Conservation (phyloP, 2,329 filamentous ascomycete species). For the Knoxdaviesia proteae region DNA sequence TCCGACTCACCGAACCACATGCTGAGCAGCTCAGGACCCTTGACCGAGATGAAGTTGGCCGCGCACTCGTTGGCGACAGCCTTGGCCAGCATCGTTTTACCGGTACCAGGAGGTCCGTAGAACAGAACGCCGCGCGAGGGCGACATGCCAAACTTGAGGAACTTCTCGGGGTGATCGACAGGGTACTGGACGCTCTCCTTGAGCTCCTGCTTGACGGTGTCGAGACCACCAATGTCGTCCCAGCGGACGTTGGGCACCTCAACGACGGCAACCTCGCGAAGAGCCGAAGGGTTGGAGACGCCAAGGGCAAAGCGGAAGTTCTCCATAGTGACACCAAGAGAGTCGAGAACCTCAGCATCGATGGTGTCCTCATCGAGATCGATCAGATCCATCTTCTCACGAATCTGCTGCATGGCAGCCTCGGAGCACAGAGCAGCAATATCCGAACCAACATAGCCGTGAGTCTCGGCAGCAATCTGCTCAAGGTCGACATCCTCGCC, state of each 20-base stretch:
- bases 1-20: slow-evolving; percentile 99
- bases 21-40: slow-evolving; percentile 91
- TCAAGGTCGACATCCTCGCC: slow-evolving; percentile 91
- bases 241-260: slow-evolving; percentile 98
- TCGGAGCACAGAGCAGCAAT: slow-evolving; percentile 95
- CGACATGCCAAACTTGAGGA: slow-evolving; percentile 98
- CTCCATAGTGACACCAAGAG: slow-evolving; percentile 96
- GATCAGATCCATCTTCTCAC: slow-evolving; percentile 99
- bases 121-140: slow-evolving; percentile 96
- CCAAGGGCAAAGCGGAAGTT: slow-evolving; percentile 98
- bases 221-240: slow-evolving; percentile 98
- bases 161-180: slow-evolving; percentile 97
- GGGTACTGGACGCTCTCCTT: slow-evolving; percentile 98
- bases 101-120: slow-evolving; percentile 96
- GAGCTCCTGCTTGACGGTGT: slow-evolving; percentile 97
- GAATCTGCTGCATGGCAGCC: slow-evolving; percentile 99
- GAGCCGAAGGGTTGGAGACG: slow-evolving; percentile 93
- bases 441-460: slow-evolving; percentile 98
- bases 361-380: slow-evolving; percentile 98
- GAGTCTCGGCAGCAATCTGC: slow-evolving; percentile 89
- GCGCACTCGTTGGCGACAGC: slow-evolving; percentile 98
- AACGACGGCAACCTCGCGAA: slow-evolving; percentile 95
- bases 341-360: slow-evolving; percentile 94
- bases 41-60: slow-evolving; percentile 99
- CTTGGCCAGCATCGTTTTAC: slow-evolving; percentile 99